Evolutionary conservation across 108 stramenopile genomes (phyloP).

Genomic region (Tribonema minus): DNA sequence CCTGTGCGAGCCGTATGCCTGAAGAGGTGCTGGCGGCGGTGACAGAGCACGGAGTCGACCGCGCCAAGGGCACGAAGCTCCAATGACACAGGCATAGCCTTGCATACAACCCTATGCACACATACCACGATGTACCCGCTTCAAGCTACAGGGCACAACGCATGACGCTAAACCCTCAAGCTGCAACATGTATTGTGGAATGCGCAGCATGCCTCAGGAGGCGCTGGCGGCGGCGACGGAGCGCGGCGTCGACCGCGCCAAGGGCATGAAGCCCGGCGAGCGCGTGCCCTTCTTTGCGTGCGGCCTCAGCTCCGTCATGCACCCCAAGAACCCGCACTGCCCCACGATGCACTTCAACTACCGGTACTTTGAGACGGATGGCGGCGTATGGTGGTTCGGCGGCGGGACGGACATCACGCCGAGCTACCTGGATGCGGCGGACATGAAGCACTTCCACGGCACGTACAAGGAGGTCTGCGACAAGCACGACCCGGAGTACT

Average conservation of each 20-base stretch:
- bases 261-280: slow-evolving; percentile 78
- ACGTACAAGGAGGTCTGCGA: slow-evolving; percentile 97
- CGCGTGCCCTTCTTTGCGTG: slow-evolving; percentile 93
- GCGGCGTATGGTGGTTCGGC: slow-evolving; percentile 99
- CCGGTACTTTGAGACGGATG: slow-evolving; percentile 97
- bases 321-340: slow-evolving; percentile 86
- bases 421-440: slow-evolving; percentile 83
- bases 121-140: too few relatives aligned
- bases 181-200: too few relatives aligned
- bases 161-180: too few relatives aligned
- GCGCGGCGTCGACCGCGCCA: slow-evolving; percentile 83
- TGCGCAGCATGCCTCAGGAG: slow-evolving; percentile 73
- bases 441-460: slow-evolving; percentile 97
- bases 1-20: slow-evolving; percentile 61
- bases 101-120: slow-evolving; percentile 86
- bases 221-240: slow-evolving; percentile 91
- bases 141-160: too few relatives aligned
- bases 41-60: slow-evolving; percentile 85
- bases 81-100: slow-evolving; percentile 86
- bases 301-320: slow-evolving; percentile 93
- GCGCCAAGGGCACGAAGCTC: slow-evolving; percentile 79
- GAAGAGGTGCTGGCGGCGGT: slow-evolving; percentile 87
- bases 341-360: slow-evolving; percentile 99
- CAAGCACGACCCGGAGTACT: slow-evolving; percentile 90
- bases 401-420: slow-evolving; percentile 99